Percentiles rank a stretch among this genome's conserved stretches.
Evolutionary conservation across 305 asterid species (phyloP).

Genomic region (Fraxinus albicans): DNA sequence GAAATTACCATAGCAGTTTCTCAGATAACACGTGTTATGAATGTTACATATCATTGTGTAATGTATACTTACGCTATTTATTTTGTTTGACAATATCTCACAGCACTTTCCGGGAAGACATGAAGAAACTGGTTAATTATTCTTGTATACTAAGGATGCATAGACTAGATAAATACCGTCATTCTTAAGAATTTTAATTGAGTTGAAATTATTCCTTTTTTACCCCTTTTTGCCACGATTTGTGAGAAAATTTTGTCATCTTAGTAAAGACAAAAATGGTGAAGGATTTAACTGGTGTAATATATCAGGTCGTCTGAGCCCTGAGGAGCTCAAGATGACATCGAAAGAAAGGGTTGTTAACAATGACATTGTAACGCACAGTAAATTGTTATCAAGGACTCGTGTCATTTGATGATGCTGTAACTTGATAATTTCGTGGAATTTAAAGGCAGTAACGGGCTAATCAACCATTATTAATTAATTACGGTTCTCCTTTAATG

Average conservation of each 20-base stretch:
- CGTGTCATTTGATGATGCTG: background rate
- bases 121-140: background rate
- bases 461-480: background rate
- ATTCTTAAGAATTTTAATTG: background rate
- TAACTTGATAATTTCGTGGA: background rate
- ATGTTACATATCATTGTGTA: conserved; percentile 6
- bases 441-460: background rate
- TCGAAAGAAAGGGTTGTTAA: background rate
- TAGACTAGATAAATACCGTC: background rate
- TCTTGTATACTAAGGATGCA: background rate
- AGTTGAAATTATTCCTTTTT: background rate
- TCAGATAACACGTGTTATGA: background rate
- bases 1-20: conserved; percentile 1
- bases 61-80: background rate
- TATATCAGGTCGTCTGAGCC: background rate
- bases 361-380: background rate
- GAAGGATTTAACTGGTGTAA: background rate
- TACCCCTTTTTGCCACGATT: background rate
- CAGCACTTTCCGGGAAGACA: background rate
- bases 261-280: background rate
- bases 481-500: background rate
- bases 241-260: background rate
- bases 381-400: background rate
- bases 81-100: background rate
- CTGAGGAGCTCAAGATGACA: background rate